Conservation (phyloP, 129 eudicot species). For the Oenanthe sinensis region DNA sequence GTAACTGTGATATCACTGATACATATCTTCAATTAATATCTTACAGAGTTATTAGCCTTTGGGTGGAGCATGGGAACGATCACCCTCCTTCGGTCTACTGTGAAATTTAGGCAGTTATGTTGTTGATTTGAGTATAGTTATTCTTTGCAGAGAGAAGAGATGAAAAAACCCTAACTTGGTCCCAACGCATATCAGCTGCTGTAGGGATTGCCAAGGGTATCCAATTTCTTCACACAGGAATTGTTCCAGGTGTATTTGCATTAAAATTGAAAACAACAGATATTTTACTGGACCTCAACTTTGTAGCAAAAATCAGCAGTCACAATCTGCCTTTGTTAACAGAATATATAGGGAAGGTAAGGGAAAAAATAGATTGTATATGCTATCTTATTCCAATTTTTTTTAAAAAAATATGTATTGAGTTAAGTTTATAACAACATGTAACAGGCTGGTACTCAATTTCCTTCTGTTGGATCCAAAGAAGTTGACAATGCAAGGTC, state of each 20-base stretch:
- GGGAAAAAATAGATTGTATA: not conserved
- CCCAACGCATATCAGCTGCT: constrained; percentile 70
- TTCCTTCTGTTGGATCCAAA: constrained; percentile 34
- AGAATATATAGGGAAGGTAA: constrained; percentile 49
- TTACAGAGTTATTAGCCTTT: not conserved
- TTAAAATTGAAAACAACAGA: constrained; percentile 67
- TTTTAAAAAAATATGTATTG: not conserved
- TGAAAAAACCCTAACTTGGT: constrained; percentile 48
- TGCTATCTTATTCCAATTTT: not conserved
- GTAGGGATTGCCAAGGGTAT: constrained; percentile 82
- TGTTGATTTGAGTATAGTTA: not conserved
- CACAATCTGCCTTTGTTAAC: constrained; percentile 64
- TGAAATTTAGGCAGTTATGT: not conserved
- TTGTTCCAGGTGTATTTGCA: constrained; percentile 50
- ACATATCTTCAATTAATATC: not conserved
- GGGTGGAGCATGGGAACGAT: not conserved
- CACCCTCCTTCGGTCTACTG: not conserved
- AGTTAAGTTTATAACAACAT: not conserved
- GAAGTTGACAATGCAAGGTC: constrained; percentile 45
- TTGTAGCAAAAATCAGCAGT: constrained; percentile 63
- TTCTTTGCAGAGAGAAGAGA: constrained; percentile 30
- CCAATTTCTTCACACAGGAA: constrained; percentile 75
- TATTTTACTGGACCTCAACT: constrained; percentile 70
- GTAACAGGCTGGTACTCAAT: constrained; percentile 38
- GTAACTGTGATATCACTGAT: not conserved